Base-by-base conservation (phyloP, 2,329 filamentous ascomycete species). In the Amesomyces nigricolor region DNA sequence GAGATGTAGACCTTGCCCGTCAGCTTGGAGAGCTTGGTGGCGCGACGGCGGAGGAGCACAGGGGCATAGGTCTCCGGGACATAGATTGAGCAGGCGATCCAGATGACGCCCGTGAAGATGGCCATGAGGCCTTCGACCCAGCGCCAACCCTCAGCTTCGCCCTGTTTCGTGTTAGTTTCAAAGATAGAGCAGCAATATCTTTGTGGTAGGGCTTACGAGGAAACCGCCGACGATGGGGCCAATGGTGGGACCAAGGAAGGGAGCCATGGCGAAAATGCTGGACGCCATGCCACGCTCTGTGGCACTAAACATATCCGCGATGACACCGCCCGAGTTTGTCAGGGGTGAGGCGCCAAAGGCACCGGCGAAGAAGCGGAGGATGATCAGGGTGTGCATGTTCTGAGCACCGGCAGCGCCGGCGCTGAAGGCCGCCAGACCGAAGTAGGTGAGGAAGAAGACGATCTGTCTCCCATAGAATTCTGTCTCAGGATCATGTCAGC, bases 81-180 rank as follows among this genome's bases (percentile, higher is more conserved):
- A 45, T 75, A 61, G 16, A 81, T 60, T 0, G 74, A 64, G 54
- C 77, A 76, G 17, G 74, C 50, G 49, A 85, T 76, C 77, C 81
- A 84, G 48, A 86, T 75, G 10, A 76, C 69, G 9, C 81, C 82
- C 2, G 81, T 83, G 66, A 88, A 85, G 57, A 80, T 79, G 47
- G 81, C 78, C 70, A 86, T 78, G 8, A 88, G 70, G 2, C 83
- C 84, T 70, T 84, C 78, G 19, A 88, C 79, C 86, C 86, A 88
- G 63, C 83, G 74, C 87, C 86, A 88, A 14, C 84, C 85, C 13
- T 76, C 78, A 2, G 77, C 74, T 66, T 83, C 76, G 9, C 82
- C 81, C 56, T 58, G 43, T 9, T 1, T 16, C 3, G 43, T 38
- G 49, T 60, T 51, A 57, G 49, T 10, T 8, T 16, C 1, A 9